Percentiles rank a stretch among this genome's conserved stretches.
phyloP scores from a whole-genome alignment of 2,329 filamentous ascomycete genomes.

The Alternaria rosae region DNA sequence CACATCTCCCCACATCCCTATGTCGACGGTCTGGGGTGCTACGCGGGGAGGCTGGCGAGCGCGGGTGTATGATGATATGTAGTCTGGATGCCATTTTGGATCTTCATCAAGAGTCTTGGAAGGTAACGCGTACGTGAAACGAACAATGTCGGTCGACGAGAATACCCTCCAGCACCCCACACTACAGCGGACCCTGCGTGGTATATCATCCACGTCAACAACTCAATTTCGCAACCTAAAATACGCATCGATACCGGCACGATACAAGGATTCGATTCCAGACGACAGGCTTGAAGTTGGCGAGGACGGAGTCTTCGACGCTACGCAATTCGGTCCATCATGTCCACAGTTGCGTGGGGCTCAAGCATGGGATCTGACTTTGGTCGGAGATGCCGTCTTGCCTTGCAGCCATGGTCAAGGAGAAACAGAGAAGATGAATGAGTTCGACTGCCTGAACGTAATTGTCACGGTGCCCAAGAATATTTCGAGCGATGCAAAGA shows the following conservation, averaged over 20 bases:
- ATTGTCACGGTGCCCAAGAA: constrained; percentile 43
- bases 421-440: constrained; percentile 34
- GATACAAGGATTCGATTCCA: constrained; percentile 42
- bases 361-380: constrained; percentile 37
- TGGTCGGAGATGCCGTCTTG: constrained; percentile 29
- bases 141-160: constrained; percentile 1
- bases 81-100: not conserved
- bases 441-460: constrained; percentile 47
- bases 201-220: constrained; percentile 24
- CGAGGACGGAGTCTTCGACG: constrained; percentile 33
- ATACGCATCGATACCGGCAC: constrained; percentile 44
- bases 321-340: constrained; percentile 47
- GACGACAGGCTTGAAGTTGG: constrained; percentile 14
- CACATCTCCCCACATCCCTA: constrained; percentile 14
- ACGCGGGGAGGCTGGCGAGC: not conserved
- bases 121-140: not conserved
- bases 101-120: not conserved
- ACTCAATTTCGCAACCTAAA: constrained; percentile 48
- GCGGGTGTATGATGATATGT: no score
- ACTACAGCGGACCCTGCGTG: constrained; percentile 26
- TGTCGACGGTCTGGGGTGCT: not conserved
- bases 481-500: not conserved
- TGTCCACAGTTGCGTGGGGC: constrained; percentile 47
- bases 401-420: constrained; percentile 23
- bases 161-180: constrained; percentile 20